These are phyloP conservation scores for Aspergillus viridinutans DNA, from an alignment of 2,329 filamentous ascomycete species.

Conservation along the genomic window DNA sequence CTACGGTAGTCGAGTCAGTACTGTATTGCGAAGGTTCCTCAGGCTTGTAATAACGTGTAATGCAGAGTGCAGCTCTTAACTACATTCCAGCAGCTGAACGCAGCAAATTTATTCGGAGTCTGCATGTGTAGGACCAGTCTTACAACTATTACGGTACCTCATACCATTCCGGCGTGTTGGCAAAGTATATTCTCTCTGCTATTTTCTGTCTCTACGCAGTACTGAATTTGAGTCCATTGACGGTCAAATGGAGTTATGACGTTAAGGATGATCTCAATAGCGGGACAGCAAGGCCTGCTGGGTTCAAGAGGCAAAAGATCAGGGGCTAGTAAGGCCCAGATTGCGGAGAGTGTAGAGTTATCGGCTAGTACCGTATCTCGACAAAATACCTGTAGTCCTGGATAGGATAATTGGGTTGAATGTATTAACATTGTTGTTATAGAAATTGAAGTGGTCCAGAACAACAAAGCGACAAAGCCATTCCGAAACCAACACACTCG, in stretches of 20 bases:
- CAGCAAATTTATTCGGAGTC: background rate
- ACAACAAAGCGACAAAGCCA: background rate
- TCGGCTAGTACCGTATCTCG: background rate
- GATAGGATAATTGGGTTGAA: too few species aligned
- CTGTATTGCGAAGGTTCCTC: background rate
- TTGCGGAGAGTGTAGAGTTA: background rate
- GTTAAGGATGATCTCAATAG: background rate
- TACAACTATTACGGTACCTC: background rate
- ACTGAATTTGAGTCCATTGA: background rate
- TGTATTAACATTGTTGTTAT: background rate
- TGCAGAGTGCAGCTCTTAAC: background rate
- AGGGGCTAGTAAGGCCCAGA: background rate
- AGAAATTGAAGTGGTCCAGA: background rate
- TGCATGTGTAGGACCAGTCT: background rate
- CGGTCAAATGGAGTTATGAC: background rate
- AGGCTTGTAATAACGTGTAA: background rate
- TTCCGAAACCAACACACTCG: background rate
- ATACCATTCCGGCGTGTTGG: background rate
- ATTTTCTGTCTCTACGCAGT: background rate
- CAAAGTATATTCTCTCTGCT: background rate
- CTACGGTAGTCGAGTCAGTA: too few species aligned
- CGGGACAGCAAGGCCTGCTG: background rate
- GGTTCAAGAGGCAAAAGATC: background rate
- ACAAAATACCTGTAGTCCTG: too few species aligned
- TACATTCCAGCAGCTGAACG: background rate